Base-by-base conservation (phyloP, 2,329 filamentous ascomycete species). In the Trichophyton rubrum region DNA sequence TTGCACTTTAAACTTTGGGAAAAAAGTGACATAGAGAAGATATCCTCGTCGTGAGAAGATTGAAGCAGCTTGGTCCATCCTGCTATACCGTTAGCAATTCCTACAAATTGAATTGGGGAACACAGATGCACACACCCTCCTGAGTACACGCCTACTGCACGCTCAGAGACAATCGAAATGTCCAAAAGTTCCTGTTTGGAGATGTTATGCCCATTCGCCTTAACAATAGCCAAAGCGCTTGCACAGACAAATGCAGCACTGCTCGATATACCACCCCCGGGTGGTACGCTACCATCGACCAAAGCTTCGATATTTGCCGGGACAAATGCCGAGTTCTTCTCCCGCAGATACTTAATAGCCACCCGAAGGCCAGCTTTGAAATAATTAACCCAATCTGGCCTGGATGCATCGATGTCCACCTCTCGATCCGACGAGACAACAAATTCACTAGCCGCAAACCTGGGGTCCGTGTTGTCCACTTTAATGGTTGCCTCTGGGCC, bases 381-480 rank as follows among this genome's bases (percentile, higher is more conserved):
- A 80, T 99, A 99, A 73, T 97, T 99, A 61, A 90, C 88, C 93
- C 93, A 99, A 75, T 96, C 90, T 66, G 95, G 88, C 66, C 87
- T 82, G 17, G 84, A 85, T 6, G 89, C 82, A 73, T 97, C 90
- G 68, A 99, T 96, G 22, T 87, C 82, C n/a, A 92, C 80, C 9
- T 81, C 76, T 47, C 80, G 78, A 64, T 80, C 78, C 56, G 71
- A 68, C 3, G 87, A 82, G 7, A 96, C 80, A 53, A 84, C 80
- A 71, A 96, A 95, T 67, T 88, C 84, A 65, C 83, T 83, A 1
- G 85, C 74, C 1, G 88, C 82, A 71, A 95, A 99, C 72, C 87
- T 91, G 59, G 83, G 77, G 15, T 81, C 79, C 64, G 89, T 82
- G 72, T 97, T 97, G 60, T 87, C 84, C 66, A 97, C 85, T 68